Evolutionary conservation across 306 rosid species (phyloP), one percentile per base, ranked within the genome.

Genomic region (Cucumis cinereus): DNA sequence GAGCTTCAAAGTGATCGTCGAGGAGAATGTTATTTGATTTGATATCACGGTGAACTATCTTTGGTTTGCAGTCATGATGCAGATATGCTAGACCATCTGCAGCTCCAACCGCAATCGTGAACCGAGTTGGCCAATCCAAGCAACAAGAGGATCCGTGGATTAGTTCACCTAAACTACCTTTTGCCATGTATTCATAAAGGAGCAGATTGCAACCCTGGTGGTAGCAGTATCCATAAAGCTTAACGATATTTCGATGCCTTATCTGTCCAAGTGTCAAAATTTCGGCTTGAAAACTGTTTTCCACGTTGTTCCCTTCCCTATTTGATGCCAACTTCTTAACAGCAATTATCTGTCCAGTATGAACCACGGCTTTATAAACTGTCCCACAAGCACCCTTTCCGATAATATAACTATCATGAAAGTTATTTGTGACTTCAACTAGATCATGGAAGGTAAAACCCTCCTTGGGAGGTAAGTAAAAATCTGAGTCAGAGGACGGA

Each of bases 31-130:
- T 95, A 70, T 89, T 95, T 19, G 99, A 92, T 75, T 92, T 95
- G 75, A 95, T 95, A 78, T 95, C 99, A 0, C 98, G 98, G 82
- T 95, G 99, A 78, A 92, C 85, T 73, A 95, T 92, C 89, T 82
- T 92, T 0, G 98, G 98, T 82, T 88, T 92, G 88, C 99, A 95
- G 77, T 90, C 98, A 81, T 95, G 99, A 83, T 95, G 99, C 89
- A 95, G 85, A 85, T 95, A 95, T 55, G 97, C 80, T 79, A 95
- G 98, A 75, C 99, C 99, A 82, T 95, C 97, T n/a, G 99, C 98
- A 63, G 99, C 93, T 79, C 99, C 99, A 43, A 95, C 88, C 64
- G 99, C 98, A 75, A 95, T 87, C 79, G 73, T 83, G 85, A 85
- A 95, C 82, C 99, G 90, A 68, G 84, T 90, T 52, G 87, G 85